A percentile compares a stretch with the other conserved stretches of the same genome.
These are phyloP conservation scores for Penicillium pancosmium DNA, from an alignment of 495 filamentous ascomycete genomes.

Conservation along the genomic window DNA sequence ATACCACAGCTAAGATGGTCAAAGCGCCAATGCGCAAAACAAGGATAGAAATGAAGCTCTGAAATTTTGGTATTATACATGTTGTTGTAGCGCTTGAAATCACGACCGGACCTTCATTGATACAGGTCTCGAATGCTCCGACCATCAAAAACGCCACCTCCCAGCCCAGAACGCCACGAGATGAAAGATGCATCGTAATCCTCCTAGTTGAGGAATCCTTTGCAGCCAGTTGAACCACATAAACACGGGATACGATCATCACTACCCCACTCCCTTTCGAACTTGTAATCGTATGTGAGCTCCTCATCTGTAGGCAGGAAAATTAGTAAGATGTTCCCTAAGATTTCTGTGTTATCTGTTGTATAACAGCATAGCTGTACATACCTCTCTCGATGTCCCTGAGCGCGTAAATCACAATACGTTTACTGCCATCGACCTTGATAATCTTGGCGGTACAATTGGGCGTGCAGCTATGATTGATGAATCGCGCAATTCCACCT, in stretches of 20 bases:
- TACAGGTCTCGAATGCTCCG: constrained; percentile 20
- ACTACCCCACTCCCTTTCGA: constrained; percentile 93
- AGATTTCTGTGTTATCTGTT: too few species aligned
- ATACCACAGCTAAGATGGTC: too few species aligned
- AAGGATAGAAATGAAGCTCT: constrained; percentile 14
- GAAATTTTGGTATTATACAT: constrained; percentile 34
- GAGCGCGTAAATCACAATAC: constrained; percentile 97
- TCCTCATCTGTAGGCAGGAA: constrained; percentile 74
- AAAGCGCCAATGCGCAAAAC: not conserved
- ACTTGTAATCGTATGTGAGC: constrained; percentile 99
- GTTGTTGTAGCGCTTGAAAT: constrained; percentile 25
- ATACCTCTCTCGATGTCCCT: constrained; percentile 92
- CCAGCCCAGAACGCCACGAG: constrained; percentile 20
- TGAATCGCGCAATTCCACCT: constrained; percentile 96
- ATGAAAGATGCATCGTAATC: constrained; percentile 7
- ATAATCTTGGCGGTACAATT: constrained; percentile 99
- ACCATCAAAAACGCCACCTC: constrained; percentile 19
- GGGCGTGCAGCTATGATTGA: constrained; percentile 97
- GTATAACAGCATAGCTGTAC: constrained; percentile 36
- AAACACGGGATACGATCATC: constrained; percentile 96
- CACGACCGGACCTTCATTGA: constrained; percentile 18
- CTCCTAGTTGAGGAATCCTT: constrained; percentile 92
- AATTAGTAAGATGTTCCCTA: constrained; percentile 40
- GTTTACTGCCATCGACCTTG: constrained; percentile 97
- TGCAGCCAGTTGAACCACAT: constrained; percentile 92